A percentile compares a stretch with the other conserved stretches of the same genome.
Evolutionary conservation across 805 yeast genomes (phyloP).

Genomic region (Starmerella stigmatis): DNA sequence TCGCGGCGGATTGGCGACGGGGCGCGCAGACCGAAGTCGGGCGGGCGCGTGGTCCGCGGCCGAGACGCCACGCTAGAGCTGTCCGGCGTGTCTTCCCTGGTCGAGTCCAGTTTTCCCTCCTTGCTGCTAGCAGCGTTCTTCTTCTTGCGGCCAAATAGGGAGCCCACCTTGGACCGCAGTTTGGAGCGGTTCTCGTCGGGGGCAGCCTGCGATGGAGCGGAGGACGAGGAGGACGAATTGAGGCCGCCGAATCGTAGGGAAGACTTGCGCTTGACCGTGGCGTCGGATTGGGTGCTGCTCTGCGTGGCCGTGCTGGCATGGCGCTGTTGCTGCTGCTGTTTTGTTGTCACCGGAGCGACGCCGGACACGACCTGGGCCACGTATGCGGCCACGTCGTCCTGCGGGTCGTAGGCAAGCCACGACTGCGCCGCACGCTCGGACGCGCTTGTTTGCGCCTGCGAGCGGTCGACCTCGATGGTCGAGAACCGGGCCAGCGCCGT

Average conservation of each 20-base stretch:
- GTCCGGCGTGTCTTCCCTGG: conserved; percentile 9
- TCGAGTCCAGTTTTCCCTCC: conserved; percentile 6
- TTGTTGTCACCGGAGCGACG: conserved; percentile 17
- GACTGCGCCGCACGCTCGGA: conserved; percentile 59
- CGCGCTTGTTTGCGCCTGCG: conserved; percentile 37
- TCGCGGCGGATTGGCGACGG: conserved; percentile 10
- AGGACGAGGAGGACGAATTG: not conserved
- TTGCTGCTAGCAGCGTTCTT: conserved; percentile 13
- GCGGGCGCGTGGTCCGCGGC: conserved; percentile 18
- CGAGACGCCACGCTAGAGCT: conserved; percentile 6
- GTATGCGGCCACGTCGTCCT: conserved; percentile 48
- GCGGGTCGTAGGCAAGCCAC: conserved; percentile 53
- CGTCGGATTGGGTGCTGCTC: not conserved
- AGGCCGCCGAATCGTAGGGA: not conserved
- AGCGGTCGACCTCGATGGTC: conserved; percentile 47
- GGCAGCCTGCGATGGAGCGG: not conserved
- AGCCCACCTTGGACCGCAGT: conserved; percentile 31
- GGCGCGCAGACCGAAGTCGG: conserved; percentile 20
- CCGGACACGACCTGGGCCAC: conserved; percentile 32
- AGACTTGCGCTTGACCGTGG: conserved; percentile 6
- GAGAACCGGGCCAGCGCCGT: conserved; percentile 56
- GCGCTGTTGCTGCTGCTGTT: not conserved
- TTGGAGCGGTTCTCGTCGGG: conserved; percentile 9
- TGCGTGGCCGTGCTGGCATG: conserved; percentile 1
- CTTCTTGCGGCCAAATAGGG: conserved; percentile 30